Evolutionary conservation across 768 basidiomycete genomes (phyloP).

Genomic region (Auriscalpium orientale): DNA sequence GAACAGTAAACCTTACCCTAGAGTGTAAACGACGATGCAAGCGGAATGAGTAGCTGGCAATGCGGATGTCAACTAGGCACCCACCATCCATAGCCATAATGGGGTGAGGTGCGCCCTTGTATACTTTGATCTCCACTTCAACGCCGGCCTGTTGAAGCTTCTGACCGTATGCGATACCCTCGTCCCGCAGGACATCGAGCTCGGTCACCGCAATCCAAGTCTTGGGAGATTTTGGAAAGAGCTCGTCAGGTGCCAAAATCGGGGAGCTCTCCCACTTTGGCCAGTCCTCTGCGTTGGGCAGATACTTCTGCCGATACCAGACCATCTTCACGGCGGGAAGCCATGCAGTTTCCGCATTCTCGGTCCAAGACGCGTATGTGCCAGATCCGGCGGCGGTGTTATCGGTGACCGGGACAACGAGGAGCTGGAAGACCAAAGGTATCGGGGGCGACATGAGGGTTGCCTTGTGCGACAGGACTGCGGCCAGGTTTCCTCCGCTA

Average conservation of each 20-base stretch:
- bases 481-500: constrained; percentile 68
- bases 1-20: constrained; percentile 16
- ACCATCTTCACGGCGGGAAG: constrained; percentile 57
- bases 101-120: constrained; percentile 61
- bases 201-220: constrained; percentile 62
- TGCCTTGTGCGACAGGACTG: constrained; percentile 58
- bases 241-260: constrained; percentile 53
- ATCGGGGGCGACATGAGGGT: constrained; percentile 39
- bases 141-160: constrained; percentile 48
- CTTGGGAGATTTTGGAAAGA: constrained; percentile 42
- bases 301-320: constrained; percentile 68
- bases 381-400: constrained; percentile 48
- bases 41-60: background rate
- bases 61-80: constrained; percentile 16
- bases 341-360: constrained; percentile 52
- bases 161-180: constrained; percentile 57
- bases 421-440: constrained; percentile 50
- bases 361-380: constrained; percentile 42
- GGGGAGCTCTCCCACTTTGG: constrained; percentile 66
- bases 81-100: constrained; percentile 70
- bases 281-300: constrained; percentile 54
- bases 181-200: constrained; percentile 58
- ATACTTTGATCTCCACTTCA: constrained; percentile 45
- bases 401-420: constrained; percentile 67
- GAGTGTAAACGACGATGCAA: background rate